Evolutionary conservation across 768 basidiomycete species (phyloP).

Genomic region (Hericium rajendrae): DNA sequence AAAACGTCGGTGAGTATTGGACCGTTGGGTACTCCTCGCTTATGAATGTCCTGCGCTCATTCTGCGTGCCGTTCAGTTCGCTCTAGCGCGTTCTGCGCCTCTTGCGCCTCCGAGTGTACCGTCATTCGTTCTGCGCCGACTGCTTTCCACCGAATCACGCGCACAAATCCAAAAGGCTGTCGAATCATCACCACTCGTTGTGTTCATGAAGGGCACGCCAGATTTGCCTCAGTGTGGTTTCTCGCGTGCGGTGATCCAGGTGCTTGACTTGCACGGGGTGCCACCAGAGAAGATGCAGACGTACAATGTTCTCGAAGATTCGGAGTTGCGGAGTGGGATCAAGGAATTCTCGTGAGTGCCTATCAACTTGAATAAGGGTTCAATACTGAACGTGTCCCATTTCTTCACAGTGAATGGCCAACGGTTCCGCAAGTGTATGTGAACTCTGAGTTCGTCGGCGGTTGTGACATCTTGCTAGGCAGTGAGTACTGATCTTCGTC

Average conservation of each 20-base stretch:
- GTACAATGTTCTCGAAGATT: slow-evolving; percentile 84
- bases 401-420: slow-evolving; percentile 76
- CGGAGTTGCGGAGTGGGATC: slow-evolving; percentile 73
- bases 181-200: slow-evolving; percentile 66
- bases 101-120: slow-evolving; percentile 5
- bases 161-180: slow-evolving; percentile 67
- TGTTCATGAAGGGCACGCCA: slow-evolving; percentile 98
- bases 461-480: slow-evolving; percentile 87
- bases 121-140: slow-evolving; percentile 29
- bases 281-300: slow-evolving; percentile 74
- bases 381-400: not conserved
- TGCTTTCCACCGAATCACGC: slow-evolving; percentile 54
- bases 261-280: slow-evolving; percentile 79
- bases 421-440: slow-evolving; percentile 95
- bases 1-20: slow-evolving; percentile 32
- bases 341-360: slow-evolving; percentile 91
- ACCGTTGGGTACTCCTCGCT: not conserved
- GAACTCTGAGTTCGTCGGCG: slow-evolving; percentile 92
- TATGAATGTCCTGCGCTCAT: not conserved
- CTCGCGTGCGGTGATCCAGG: slow-evolving; percentile 87
- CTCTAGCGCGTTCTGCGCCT: slow-evolving; percentile 4
- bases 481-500: slow-evolving; percentile 42
- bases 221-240: slow-evolving; percentile 87
- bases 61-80: slow-evolving; percentile 1
- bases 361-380: not conserved